Evolutionary conservation across 2,329 filamentous ascomycete species (phyloP), one percentile per base, ranked within the genome.

Genomic region (Dothiorella sarmentorum): DNA sequence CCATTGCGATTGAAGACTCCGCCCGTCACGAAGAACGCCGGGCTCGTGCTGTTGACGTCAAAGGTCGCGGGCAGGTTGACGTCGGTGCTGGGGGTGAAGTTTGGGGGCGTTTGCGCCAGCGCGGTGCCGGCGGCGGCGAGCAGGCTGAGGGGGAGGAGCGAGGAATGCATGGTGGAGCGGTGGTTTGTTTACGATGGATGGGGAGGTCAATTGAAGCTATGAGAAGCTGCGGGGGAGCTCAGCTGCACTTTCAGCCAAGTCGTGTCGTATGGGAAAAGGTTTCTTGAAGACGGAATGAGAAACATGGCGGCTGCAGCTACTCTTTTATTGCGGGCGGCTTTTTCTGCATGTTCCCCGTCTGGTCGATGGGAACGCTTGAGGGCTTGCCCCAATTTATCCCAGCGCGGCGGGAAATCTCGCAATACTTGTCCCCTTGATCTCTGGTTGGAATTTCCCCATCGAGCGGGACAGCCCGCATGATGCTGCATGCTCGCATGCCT

Each of bases 101-200:
- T 38, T 6, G 56, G 56, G 33, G 56, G 56, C 35, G 56, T 58
- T 33, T 58, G 56, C 20, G 43, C 56, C 44, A 40, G 44, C 11
- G 44, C 37, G 4, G 17, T 40, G n/a, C 55, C 31, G 17, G 55
- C 55, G 5, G 17, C 18, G 17, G 35, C 22, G 6, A 57, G 42
- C 7, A 57, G 29, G 40, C 42, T 27, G 40, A 57, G 31, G n/a
- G 33, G 22, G 6, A 45, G 53, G 5, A 27, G 7, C 6, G 11
- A 37, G 20, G 47, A 18, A 6, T 18, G 47, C 47, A 52, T 52
- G 15, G 9, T 52, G n/a, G n/a, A n/a, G n/a, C 7, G 31, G 1
- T 18, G 20, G 20, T 3, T 9, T 13, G 7, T 24, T 27, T 13
- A 11, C 22, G 31, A 6, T 51, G 20, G 11, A 15, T 26, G 1